A percentile compares a stretch with the other conserved stretches of the same genome.
phyloP scores from a whole-genome alignment of 257 asterid species.

The Nicotiana obtusifolia region DNA sequence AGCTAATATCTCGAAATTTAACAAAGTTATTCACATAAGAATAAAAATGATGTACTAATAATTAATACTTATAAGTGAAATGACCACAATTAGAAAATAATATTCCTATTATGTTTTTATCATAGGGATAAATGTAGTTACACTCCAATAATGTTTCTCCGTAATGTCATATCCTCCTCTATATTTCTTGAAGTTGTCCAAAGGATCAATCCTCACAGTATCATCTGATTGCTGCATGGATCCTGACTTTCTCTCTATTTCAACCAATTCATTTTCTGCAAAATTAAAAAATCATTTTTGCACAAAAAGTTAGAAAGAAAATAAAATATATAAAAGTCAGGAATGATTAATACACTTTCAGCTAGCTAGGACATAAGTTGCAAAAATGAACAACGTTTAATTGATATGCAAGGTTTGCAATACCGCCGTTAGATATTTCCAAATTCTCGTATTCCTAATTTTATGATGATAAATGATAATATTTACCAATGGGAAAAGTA shows the following conservation, averaged over 20 bases:
- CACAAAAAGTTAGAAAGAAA: background rate
- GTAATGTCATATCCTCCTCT: conserved; percentile 82
- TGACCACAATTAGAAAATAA: background rate
- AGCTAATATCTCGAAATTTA: background rate
- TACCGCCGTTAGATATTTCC: too few species aligned
- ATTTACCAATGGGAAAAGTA: too few species aligned
- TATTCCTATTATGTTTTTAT: background rate
- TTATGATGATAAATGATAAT: background rate
- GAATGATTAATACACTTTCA: too few species aligned
- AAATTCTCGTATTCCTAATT: background rate
- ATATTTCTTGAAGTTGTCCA: conserved; percentile 57
- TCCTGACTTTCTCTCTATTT: conserved; percentile 14
- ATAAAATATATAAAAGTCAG: too few species aligned
- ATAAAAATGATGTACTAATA: background rate
- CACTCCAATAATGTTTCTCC: conserved; percentile 77
- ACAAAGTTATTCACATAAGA: background rate
- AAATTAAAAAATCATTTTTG: background rate
- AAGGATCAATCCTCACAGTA: conserved; percentile 70
- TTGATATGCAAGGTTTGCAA: too few species aligned
- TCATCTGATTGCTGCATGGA: conserved; percentile 20
- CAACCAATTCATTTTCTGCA: conserved; percentile 43
- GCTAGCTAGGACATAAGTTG: too few species aligned
- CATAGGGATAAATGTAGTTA: conserved; percentile 12
- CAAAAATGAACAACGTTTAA: too few species aligned
- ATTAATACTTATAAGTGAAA: background rate